Evolutionary conservation across 2,329 filamentous ascomycete genomes (phyloP).

Genomic region (Dendrostoma leiphaemia): DNA sequence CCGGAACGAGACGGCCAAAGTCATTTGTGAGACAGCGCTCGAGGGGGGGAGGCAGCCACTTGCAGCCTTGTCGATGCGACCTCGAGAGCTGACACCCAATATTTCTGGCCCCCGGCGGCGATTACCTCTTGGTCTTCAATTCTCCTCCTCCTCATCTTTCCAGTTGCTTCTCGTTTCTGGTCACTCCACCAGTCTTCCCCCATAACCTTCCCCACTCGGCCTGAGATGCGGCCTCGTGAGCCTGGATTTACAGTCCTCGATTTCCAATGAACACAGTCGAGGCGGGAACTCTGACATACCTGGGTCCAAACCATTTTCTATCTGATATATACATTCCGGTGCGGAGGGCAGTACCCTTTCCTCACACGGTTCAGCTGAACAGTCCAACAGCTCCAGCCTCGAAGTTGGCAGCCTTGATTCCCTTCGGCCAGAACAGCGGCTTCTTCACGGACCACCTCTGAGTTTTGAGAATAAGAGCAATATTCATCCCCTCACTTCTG

Average conservation of each 20-base stretch:
- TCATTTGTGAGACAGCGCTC: constrained; percentile 9
- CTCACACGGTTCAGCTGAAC: not conserved
- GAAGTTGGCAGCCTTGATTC: constrained; percentile 6
- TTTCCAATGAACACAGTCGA: not conserved
- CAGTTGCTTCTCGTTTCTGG: not conserved
- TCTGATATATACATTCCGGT: not conserved
- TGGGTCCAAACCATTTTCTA: not conserved
- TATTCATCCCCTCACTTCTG: not conserved
- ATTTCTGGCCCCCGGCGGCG: constrained; percentile 10
- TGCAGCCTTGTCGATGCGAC: constrained; percentile 16
- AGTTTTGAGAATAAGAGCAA: not conserved
- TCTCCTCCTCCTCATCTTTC: not conserved
- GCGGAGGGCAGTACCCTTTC: not conserved
- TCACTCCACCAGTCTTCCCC: not conserved
- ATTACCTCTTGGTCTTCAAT: not conserved
- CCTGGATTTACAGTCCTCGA: not conserved
- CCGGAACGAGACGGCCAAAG: not conserved
- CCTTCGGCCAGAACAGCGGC: no score
- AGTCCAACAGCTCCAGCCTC: not conserved
- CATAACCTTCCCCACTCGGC: not conserved
- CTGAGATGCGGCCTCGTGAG: not conserved
- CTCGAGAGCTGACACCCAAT: constrained; percentile 6
- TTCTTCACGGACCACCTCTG: no score
- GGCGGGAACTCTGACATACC: not conserved
- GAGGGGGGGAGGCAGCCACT: constrained; percentile 5